Conservation (phyloP, 768 basidiomycete genomes). For the Boletus patriciae region DNA sequence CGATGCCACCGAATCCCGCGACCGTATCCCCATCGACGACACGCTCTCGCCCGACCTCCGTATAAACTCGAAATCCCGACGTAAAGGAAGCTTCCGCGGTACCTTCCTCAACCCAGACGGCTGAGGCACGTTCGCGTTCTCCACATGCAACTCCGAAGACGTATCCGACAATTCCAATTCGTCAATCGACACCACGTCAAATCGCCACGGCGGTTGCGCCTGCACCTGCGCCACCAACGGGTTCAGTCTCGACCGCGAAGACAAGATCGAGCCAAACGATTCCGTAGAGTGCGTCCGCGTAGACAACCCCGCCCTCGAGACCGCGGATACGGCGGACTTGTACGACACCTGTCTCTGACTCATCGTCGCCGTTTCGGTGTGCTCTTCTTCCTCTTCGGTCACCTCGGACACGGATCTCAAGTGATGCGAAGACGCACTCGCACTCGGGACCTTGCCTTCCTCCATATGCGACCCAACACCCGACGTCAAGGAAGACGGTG, state of each 20-base stretch:
- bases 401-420: constrained; percentile 34
- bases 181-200: constrained; percentile 76
- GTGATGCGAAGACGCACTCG: constrained; percentile 15
- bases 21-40: constrained; percentile 76
- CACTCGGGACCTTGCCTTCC: constrained; percentile 7
- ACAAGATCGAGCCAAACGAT: constrained; percentile 35
- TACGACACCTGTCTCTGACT: constrained; percentile 16
- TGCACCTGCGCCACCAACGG: constrained; percentile 36
- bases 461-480: constrained; percentile 1
- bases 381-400: constrained; percentile 33
- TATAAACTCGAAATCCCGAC: constrained; percentile 81
- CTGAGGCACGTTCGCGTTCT: constrained; percentile 32
- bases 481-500: constrained; percentile 24
- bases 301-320: constrained; percentile 22
- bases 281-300: constrained; percentile 36
- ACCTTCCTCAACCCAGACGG: constrained; percentile 57
- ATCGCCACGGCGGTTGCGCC: constrained; percentile 51
- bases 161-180: constrained; percentile 80
- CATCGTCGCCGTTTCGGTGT: constrained; percentile 17
- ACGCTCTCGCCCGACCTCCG: constrained; percentile 66
- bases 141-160: constrained; percentile 54
- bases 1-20: too few species aligned
- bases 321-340: constrained; percentile 23
- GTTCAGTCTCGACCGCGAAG: constrained; percentile 30
- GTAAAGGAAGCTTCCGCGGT: constrained; percentile 62